Conservation (phyloP, 495 filamentous ascomycete species). For the Evernia prunastri region DNA sequence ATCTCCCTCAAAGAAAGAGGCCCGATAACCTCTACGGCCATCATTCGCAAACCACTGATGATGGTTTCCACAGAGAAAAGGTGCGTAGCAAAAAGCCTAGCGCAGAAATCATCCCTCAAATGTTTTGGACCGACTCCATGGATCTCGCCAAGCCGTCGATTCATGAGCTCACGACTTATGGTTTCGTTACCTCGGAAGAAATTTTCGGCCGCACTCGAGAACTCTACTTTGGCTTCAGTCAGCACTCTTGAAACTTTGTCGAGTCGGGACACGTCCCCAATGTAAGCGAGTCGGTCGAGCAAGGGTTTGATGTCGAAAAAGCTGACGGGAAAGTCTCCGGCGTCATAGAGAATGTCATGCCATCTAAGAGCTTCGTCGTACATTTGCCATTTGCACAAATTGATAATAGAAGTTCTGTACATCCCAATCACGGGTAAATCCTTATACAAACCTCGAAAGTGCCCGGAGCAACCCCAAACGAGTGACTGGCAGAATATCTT, state of each 20-base stretch:
- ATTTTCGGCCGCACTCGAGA: conserved; percentile 16
- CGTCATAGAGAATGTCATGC: conserved; percentile 48
- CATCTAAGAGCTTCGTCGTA: conserved; percentile 50
- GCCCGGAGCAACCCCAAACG: conserved; percentile 20
- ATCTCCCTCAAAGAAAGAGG: conserved; percentile 67
- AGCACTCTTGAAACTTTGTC: conserved; percentile 23
- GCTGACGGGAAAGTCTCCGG: conserved; percentile 45
- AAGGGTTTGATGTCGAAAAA: conserved; percentile 38
- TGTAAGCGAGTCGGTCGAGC: conserved; percentile 36
- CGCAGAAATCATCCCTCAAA: conserved; percentile 59
- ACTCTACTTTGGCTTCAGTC: conserved; percentile 24
- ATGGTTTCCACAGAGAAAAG: conserved; percentile 59
- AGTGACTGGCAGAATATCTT: conserved; percentile 34
- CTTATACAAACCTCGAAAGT: conserved; percentile 40
- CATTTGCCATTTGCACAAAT: conserved; percentile 44
- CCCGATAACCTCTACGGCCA: conserved; percentile 61
- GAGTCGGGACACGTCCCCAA: conserved; percentile 24
- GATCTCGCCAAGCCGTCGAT: conserved; percentile 38
- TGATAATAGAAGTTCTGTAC: conserved; percentile 55
- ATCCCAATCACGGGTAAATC: conserved; percentile 48
- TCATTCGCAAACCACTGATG: conserved; percentile 54
- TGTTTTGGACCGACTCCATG: conserved; percentile 43
- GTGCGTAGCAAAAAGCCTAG: conserved; percentile 64
- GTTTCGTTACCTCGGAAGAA: conserved; percentile 16
- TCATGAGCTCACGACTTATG: conserved; percentile 37